Evolutionary conservation across 164 flowering plant genomes (phyloP).

Genomic region (Chimonanthus salicifolius): DNA sequence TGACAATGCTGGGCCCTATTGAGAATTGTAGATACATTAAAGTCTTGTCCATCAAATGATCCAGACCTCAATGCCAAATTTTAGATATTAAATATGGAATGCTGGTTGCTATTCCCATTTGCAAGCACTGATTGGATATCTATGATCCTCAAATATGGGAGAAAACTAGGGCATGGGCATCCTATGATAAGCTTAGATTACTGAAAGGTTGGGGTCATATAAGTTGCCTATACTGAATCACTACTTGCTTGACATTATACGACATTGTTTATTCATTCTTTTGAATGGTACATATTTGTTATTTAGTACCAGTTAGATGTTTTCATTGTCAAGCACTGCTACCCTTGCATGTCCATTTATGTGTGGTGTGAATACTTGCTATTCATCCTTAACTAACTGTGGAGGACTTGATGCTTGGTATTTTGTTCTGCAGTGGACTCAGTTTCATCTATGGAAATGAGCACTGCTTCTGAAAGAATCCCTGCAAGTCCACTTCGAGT

Average conservation of each 20-base stretch:
- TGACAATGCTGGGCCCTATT: too few species aligned
- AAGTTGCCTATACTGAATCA: not conserved
- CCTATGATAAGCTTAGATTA: not conserved
- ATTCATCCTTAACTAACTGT: not conserved
- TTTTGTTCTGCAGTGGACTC: slow-evolving; percentile 50
- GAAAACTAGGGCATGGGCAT: not conserved
- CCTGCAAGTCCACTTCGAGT: slow-evolving; percentile 42
- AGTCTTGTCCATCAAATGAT: too few species aligned
- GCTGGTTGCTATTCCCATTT: too few species aligned
- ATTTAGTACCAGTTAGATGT: too few species aligned
- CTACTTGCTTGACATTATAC: not conserved
- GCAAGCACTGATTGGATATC: too few species aligned
- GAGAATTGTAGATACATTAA: too few species aligned
- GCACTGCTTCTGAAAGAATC: slow-evolving; percentile 38
- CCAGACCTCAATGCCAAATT: too few species aligned
- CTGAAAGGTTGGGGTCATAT: not conserved
- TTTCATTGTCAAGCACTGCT: not conserved
- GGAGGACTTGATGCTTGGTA: not conserved
- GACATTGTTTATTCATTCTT: not conserved
- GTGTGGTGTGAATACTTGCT: not conserved
- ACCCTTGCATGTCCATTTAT: not conserved
- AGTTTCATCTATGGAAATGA: slow-evolving; percentile 41
- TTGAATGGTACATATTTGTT: not conserved
- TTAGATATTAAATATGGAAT: too few species aligned
- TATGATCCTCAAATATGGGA: not conserved